Conservation (phyloP, 2,329 filamentous ascomycete species). For the Karstenula rhodostoma region DNA sequence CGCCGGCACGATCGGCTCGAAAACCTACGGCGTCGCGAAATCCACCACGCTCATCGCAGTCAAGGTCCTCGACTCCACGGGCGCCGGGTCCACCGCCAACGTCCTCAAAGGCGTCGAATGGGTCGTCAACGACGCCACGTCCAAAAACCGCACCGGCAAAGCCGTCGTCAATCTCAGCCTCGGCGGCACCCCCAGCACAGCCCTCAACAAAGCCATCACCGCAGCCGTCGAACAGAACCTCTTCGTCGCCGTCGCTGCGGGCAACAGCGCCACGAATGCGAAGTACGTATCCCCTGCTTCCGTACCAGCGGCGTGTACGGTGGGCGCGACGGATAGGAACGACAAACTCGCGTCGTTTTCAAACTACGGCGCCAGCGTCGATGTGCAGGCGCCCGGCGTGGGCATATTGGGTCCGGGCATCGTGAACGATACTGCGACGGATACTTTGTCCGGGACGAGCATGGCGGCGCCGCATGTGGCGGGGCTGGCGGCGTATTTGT, state of each 20-base stretch:
- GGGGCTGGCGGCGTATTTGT: constrained; percentile 95
- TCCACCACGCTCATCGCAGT: constrained; percentile 96
- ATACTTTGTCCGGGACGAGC: constrained; percentile 98
- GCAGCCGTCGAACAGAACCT: constrained; percentile 90
- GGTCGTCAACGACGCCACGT: constrained; percentile 77
- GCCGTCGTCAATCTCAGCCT: constrained; percentile 99
- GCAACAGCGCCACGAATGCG: constrained; percentile 97
- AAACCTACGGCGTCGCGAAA: constrained; percentile 99
- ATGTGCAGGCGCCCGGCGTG: constrained; percentile 97
- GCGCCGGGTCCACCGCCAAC: constrained; percentile 97
- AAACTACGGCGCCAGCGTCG: constrained; percentile 99
- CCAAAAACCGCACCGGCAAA: constrained; percentile 80
- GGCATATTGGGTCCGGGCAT: constrained; percentile 99
- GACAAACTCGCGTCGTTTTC: constrained; percentile 99
- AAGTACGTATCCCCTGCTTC: constrained; percentile 99
- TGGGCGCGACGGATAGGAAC: constrained; percentile 89
- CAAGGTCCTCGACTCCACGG: constrained; percentile 97
- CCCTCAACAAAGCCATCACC: constrained; percentile 91
- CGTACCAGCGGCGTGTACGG: constrained; percentile 88
- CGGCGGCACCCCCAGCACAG: constrained; percentile 93
- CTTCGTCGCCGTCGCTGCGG: constrained; percentile 97
- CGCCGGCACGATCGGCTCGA: constrained; percentile 95
- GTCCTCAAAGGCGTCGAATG: constrained; percentile 98
- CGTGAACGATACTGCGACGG: constrained; percentile 79
- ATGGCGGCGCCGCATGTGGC: constrained; percentile 98